Base-by-base conservation (phyloP, 202 grass and related monocot genomes). In the Thinopyrum obtusiflorum region DNA sequence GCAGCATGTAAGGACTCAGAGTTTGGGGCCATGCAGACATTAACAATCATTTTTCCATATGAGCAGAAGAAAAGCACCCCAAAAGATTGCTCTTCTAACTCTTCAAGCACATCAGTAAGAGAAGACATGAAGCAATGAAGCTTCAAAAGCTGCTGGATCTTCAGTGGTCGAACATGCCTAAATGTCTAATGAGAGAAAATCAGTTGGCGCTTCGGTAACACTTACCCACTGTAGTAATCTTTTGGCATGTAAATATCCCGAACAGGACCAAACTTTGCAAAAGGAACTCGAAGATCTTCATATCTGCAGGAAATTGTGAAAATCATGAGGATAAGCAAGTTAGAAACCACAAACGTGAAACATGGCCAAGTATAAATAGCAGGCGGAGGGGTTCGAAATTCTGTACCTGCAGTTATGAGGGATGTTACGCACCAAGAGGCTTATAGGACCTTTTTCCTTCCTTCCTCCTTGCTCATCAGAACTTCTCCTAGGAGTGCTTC, bases 181-280 rank as follows among this genome's bases (percentile, higher is more conserved):
- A 47, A 81, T 57, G 29, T 26, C 27, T 17, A 61, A 78, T 17
- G 15, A 60, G 13, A 31, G 44, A 59, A 3, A 80, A 20, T 46
- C 25, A 26, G 61, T 37, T 29, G 12, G 79, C 15, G 7, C 28
- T 73, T 27, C 10, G 13, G 10, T 17, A 73, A 81, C 35, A 80
- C 95, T 84, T 86, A 98, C 95, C 95, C 93, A 36, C 39, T 88
- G 74, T 92, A 79, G 75, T 98, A 98, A 83, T 98, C 85, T 65
- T 87, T 95, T 78, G 95, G 95, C 39, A 98, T 70, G 81, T 98
- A 95, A 90, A 98, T 89, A 89, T 98, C 95, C 44, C 88, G 75
- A 11, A 98, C 89, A 71, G 89, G 91, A 59, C 95, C 95, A 79
- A 98, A 98, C 82, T 89, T 93, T 72, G 95, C 91, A 9, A 98